Base-by-base conservation (phyloP, 2,329 filamentous ascomycete genomes). In the Ceratocystis huliohia region DNA sequence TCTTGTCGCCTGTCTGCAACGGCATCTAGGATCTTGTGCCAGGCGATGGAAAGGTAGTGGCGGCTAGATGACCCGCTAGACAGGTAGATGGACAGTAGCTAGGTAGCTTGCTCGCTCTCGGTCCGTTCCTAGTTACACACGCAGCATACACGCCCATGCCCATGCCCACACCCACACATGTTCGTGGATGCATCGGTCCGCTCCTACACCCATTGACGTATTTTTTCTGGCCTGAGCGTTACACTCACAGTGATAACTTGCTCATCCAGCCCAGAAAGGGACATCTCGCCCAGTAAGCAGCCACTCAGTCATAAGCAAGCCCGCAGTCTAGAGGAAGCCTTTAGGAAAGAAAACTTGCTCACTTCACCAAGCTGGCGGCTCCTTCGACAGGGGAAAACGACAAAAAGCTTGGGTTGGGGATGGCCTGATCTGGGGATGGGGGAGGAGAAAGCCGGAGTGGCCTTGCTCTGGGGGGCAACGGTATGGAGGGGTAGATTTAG, bases 221-320 rank as follows among this genome's bases (percentile, higher is more conserved):
- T 28, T 28, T 25, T 15, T 15, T 25, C n/a, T 57, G 53, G 20
- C 53, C 33, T 57, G 53, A 69, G 68, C 70, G 68, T 68, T 65
- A 67, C 69, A 72, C 22, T 28, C 22, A 28, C 53, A 33, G 53
- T 5, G 17, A 61, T 46, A 61, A 53, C 62, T 37, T 48, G 44
- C 59, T 64, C 66, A 33, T 53, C 65, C 50, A 22, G 22, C 4
- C 53, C 10, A 13, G 30, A 30, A 57, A 20, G 53, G 30, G 53
- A 57, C 22, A 33, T 4, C 22, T 28, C 53, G 53, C 53, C 22
- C 53, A 28, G 53, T 28, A 22, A n/a, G 53, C 17, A 20, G 7
- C 17, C 13, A 20, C 46, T 37, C 46, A 50, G 5, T 15, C 50
- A 56, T 33, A 17, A 57, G 53, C 53, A 28, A 30, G 30, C 25